Conservation (phyloP, 108 stramenopile species). For the Craspedostauros australis region DNA sequence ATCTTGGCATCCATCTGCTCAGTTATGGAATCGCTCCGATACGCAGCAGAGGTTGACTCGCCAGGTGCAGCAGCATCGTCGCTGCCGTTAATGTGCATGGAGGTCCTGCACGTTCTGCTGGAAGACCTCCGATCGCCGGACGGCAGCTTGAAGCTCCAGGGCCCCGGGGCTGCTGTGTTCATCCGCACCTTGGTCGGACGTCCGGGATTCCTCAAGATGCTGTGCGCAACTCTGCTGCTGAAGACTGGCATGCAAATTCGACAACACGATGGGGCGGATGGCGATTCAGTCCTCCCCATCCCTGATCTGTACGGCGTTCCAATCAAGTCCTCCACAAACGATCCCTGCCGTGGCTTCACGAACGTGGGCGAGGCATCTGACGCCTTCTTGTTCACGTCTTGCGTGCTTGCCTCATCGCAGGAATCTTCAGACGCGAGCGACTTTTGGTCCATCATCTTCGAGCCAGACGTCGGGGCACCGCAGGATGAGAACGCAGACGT, state of each 20-base stretch:
- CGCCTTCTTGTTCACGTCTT: conserved; percentile 43
- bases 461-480: too few relatives aligned
- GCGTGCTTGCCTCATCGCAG: conserved; percentile 34
- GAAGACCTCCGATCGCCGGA: conserved; percentile 28
- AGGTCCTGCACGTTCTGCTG: conserved; percentile 42
- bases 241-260: conserved; percentile 31
- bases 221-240: conserved; percentile 44
- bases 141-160: conserved; percentile 19
- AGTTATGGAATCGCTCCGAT: too few relatives aligned
- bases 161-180: conserved; percentile 25
- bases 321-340: conserved; percentile 25
- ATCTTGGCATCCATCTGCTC: conserved; percentile 25
- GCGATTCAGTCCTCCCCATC: conserved; percentile 10
- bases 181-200: conserved; percentile 40
- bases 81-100: conserved; percentile 41
- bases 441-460: too few relatives aligned
- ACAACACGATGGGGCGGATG: conserved; percentile 13
- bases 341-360: conserved; percentile 38
- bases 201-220: conserved; percentile 25
- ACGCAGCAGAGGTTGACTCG: too few relatives aligned
- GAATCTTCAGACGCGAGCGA: conserved; percentile 15
- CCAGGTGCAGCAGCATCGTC: too few relatives aligned
- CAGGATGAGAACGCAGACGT: too few relatives aligned
- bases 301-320: conserved; percentile 47
- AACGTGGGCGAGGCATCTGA: conserved; percentile 36